A percentile compares a stretch with the other conserved stretches of the same genome.
Conservation (phyloP, 306 rosid genomes). For the Carpinus fangiana region DNA sequence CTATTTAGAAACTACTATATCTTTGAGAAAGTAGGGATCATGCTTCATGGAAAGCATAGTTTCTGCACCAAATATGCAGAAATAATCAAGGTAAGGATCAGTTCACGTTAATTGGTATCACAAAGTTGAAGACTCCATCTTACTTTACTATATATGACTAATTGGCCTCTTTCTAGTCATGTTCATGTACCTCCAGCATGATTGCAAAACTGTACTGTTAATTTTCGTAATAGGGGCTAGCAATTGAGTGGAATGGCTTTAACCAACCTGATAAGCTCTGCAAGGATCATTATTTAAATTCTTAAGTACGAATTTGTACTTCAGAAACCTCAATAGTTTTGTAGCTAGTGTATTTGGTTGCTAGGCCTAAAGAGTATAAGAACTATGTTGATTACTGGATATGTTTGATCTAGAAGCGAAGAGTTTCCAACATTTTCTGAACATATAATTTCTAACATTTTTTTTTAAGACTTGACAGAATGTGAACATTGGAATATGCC, state of each 20-base stretch:
- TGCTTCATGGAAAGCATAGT: slow-evolving; percentile 80
- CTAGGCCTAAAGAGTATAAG: not conserved
- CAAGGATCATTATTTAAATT: not conserved
- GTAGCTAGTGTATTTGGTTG: not conserved
- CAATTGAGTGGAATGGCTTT: not conserved
- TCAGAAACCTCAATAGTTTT: not conserved
- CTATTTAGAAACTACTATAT: slow-evolving; percentile 69
- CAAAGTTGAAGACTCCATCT: slow-evolving; percentile 6
- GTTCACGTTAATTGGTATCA: not conserved
- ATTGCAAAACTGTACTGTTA: not conserved
- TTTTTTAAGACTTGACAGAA: not conserved
- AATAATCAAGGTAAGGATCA: slow-evolving; percentile 56
- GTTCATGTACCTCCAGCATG: not conserved
- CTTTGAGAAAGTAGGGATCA: slow-evolving; percentile 68
- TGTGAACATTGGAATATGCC: no score
- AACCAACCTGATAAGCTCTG: not conserved
- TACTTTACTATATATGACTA: not conserved
- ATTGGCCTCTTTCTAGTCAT: not conserved
- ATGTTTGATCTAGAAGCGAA: not conserved
- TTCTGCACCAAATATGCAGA: slow-evolving; percentile 70
- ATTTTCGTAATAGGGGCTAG: not conserved
- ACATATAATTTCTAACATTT: not conserved
- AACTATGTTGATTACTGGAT: not conserved
- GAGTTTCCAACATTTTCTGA: not conserved
- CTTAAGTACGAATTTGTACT: not conserved